Base-by-base conservation (phyloP, 768 basidiomycete species). In the Cystobasidium tubakii region DNA sequence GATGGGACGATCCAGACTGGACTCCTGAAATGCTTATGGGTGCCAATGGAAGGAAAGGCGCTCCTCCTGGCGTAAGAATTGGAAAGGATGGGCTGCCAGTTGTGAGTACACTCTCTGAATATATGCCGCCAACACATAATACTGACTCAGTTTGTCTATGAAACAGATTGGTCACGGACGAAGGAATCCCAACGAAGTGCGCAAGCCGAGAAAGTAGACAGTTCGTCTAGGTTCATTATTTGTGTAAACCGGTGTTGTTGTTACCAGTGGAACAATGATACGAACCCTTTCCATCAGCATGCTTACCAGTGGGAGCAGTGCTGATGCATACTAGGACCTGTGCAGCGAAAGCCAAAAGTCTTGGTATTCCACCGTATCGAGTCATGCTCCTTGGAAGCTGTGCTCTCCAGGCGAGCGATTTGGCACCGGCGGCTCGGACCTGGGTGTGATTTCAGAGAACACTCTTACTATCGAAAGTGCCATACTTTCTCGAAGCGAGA, bases 1-100 rank as follows among this genome's bases (percentile, higher is more conserved):
- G 84, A 25, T 84, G 92, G 92, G 88, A 91, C 85, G 93, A 97
- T 83, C 92, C 92, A 12, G 93, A 97, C 83, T 93, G 91, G 91
- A 82, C 90, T 67, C 91, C 92, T 17, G 89, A 88, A 78, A 89
- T 92, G 78, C 81, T 92, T 33, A 86, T 84, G 66, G 85, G 84
- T 0, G 86, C 88, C 1, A 81, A 39, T 44, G 73, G 63, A 17
- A 31, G 73, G 33, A 72, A 65, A 29, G 60, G 39, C 19, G 54
- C 46, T 1, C 75, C 21, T 12, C 53, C 46, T 23, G 50, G 55
- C 23, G 46, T 54, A 12, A 33, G 75, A 29, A 55, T 50, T 1
- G 55, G 66, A 17, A 62, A 46, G 27, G 66, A 65, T 31, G 69
- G 57, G 2, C 31, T 63, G 29, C 70, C 70, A 21, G n/a, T 73